Base-by-base conservation (phyloP, 805 yeast genomes). In the Starmerella kuoi region DNA sequence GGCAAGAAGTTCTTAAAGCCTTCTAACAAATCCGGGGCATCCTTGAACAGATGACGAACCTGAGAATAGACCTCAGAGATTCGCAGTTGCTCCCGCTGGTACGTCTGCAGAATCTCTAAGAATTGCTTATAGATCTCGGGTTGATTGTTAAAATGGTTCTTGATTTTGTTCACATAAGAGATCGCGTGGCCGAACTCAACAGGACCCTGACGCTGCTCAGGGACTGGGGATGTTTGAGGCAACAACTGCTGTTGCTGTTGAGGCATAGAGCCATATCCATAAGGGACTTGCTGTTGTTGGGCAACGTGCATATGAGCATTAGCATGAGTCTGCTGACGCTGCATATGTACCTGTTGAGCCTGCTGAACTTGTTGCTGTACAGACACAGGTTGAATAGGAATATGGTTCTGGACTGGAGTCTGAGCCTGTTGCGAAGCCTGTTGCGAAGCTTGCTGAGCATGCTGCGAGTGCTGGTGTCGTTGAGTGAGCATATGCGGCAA, bases 141-240 rank as follows among this genome's bases (percentile, higher is more conserved):
- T 61, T 87, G 94, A 55, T 77, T 74, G 18, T 94, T 81, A 61
- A 86, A 91, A 48, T 97, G 73, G 42, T 86, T 87, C 61, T 93
- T 93, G 58, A 91, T 91, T 63, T 87, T 86, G 66, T 91, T 91
- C 46, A 91, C 99, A 56, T 91, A 91, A 53, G 79, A 80, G 49
- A 91, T 91, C 17, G 98, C 98, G 60, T 91, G 96, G 60, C 88
- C 87, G 67, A 91, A 88, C 64, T 91, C 97, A 15, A 86, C 88
- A 37, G 93, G 95, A 2, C 73, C 75, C 21, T 67, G 63, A 11
- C 42, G 46, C 36, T 37, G 21, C 20, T 26, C 41, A 23, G 36
- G 25, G 22, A 9, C 27, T 14, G 25, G 18, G 58, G 51, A 32
- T 53, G 49, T 24, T 19, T 43, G 41, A 20, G 26, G 38, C 12